phyloP scores from a whole-genome alignment of 768 basidiomycete species.

The Amanita molliuscula region DNA sequence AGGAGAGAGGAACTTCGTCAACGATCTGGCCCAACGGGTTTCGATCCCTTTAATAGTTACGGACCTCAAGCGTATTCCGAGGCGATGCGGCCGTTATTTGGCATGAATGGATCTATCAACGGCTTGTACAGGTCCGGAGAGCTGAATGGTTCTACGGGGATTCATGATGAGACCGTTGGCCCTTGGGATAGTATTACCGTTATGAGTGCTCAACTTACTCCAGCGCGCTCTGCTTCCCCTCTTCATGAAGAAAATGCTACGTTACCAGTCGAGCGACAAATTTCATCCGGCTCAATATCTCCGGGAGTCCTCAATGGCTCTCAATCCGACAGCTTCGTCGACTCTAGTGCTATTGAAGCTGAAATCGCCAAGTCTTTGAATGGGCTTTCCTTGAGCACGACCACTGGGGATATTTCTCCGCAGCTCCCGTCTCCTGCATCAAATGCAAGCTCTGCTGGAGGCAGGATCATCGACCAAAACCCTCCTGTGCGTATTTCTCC shows the following conservation, averaged over 20 bases:
- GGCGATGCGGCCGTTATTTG: not conserved
- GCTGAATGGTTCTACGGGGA: conserved; percentile 6
- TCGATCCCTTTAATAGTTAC: conserved; percentile 73
- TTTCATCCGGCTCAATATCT: conserved; percentile 20
- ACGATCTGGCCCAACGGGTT: conserved; percentile 38
- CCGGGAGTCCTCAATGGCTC: conserved; percentile 21
- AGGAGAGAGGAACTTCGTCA: conserved; percentile 37
- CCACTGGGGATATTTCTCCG: conserved; percentile 51
- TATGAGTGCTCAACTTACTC: conserved; percentile 21
- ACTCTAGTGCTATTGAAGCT: conserved; percentile 14
- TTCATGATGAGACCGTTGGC: conserved; percentile 24
- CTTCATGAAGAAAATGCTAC: not conserved
- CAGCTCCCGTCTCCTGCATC: conserved; percentile 72
- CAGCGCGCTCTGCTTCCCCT: conserved; percentile 16
- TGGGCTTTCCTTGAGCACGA: conserved; percentile 43
- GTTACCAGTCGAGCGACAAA: not conserved
- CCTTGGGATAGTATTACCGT: conserved; percentile 30
- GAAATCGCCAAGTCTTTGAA: conserved; percentile 30
- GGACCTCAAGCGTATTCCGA: conserved; percentile 14
- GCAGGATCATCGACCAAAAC: conserved; percentile 72
- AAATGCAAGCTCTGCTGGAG: conserved; percentile 39
- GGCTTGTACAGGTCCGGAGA: not conserved
- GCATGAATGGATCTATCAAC: not conserved
- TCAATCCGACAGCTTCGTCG: conserved; percentile 12
- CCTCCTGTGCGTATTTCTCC: conserved; percentile 56